These are phyloP conservation scores for Fusarium sp. DNA, from an alignment of 2,329 filamentous ascomycete species.

Conservation along the genomic window DNA sequence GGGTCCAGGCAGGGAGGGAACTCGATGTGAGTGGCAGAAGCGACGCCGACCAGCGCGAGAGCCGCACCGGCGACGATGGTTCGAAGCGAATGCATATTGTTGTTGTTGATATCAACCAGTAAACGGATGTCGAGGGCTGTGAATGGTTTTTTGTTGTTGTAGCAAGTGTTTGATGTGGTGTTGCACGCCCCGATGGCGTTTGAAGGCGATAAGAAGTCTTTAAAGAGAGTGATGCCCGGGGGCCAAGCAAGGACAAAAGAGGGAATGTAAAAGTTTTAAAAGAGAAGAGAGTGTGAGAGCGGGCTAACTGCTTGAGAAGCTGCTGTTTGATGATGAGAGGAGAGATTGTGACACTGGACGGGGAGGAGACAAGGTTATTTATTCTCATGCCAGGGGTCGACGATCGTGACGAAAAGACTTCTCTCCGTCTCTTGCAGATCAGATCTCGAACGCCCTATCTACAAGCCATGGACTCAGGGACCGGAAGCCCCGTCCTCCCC, in stretches of 20 bases:
- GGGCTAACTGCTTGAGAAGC: slow-evolving; percentile 37
- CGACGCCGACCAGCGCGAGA: slow-evolving; percentile 49
- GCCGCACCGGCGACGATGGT: slow-evolving; percentile 50
- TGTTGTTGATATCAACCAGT: slow-evolving; percentile 20
- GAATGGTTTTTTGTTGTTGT: slow-evolving; percentile 14
- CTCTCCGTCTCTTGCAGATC: background rate
- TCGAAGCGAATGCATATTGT: slow-evolving; percentile 37
- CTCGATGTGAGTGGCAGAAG: slow-evolving; percentile 54
- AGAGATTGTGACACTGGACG: background rate
- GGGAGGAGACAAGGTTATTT: slow-evolving; percentile 37
- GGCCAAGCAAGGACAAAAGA: slow-evolving; percentile 12
- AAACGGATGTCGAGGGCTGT: slow-evolving; percentile 28
- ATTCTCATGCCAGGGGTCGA: slow-evolving; percentile 19
- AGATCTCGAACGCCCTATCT: slow-evolving; percentile 9
- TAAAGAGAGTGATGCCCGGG: slow-evolving; percentile 38
- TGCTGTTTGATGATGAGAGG: slow-evolving; percentile 32
- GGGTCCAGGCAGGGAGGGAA: slow-evolving; percentile 55
- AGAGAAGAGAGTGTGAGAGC: slow-evolving; percentile 34
- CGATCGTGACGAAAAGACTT: background rate
- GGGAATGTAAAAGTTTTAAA: slow-evolving; percentile 19
- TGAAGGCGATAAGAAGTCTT: slow-evolving; percentile 25
- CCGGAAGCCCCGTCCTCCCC: slow-evolving; percentile 32
- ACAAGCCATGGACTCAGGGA: slow-evolving; percentile 9
- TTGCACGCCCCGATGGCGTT: slow-evolving; percentile 16
- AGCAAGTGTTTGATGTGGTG: slow-evolving; percentile 8